phyloP scores from a whole-genome alignment of 2,329 filamentous ascomycete genomes.

The Ophiostoma perfectum region DNA sequence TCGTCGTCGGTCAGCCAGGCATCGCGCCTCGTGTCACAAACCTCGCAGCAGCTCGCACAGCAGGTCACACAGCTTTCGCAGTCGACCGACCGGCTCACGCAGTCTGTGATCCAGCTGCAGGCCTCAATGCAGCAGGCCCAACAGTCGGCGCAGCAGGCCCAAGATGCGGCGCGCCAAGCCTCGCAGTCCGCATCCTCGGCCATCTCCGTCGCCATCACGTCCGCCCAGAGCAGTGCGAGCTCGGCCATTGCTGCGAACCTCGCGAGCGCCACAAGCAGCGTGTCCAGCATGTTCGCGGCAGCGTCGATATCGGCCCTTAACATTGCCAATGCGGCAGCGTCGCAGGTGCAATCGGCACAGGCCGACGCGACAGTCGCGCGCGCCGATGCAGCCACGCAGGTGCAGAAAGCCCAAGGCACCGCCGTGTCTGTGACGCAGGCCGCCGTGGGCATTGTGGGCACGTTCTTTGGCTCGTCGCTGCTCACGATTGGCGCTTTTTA shows the following conservation, averaged over 20 bases:
- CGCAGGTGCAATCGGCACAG: conserved; percentile 31
- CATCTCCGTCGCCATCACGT: conserved; percentile 23
- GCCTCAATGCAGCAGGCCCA: conserved; percentile 30
- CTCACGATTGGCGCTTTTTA: conserved; percentile 38
- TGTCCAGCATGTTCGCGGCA: conserved; percentile 30
- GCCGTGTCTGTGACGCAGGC: conserved; percentile 40
- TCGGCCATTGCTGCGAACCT: conserved; percentile 29
- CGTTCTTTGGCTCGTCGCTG: conserved; percentile 39
- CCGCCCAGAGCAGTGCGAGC: conserved; percentile 31
- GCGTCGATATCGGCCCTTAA: conserved; percentile 14
- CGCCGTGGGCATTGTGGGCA: conserved; percentile 40
- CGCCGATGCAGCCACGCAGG: conserved; percentile 32
- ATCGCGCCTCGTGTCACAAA: conserved; percentile 32
- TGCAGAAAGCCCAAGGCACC: conserved; percentile 35
- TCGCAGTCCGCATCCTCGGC: conserved; percentile 31
- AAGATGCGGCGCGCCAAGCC: conserved; percentile 28
- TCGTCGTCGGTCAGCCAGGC: conserved; percentile 30
- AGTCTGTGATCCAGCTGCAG: conserved; percentile 30
- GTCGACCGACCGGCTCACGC: conserved; percentile 32
- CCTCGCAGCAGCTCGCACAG: conserved; percentile 33
- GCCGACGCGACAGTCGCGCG: conserved; percentile 33
- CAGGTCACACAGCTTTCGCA: conserved; percentile 31
- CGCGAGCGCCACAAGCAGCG: conserved; percentile 30
- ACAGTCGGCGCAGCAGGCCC: conserved; percentile 30
- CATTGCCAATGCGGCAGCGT: conserved; percentile 29